Evolutionary conservation across 352 stramenopile species (phyloP).

Genomic region (Plasmopara muralis): DNA sequence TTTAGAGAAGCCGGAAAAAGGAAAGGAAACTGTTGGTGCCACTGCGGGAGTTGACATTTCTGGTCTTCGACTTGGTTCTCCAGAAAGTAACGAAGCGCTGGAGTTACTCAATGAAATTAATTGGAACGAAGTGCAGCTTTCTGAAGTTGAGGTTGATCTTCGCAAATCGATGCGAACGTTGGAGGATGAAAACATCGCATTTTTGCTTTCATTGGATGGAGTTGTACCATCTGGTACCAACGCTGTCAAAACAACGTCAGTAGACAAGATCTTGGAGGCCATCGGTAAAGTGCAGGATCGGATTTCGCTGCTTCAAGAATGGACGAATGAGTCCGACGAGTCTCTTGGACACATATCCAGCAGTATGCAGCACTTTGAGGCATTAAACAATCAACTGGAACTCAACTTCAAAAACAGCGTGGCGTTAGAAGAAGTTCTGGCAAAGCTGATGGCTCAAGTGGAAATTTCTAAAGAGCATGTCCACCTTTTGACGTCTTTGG

Average conservation of each 20-base stretch:
- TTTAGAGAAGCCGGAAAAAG: no score
- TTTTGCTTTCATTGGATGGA: constrained; percentile 59
- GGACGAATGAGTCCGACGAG: constrained; percentile 58
- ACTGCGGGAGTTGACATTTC: constrained; percentile 12
- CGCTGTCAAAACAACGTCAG: constrained; percentile 19
- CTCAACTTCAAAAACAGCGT: constrained; percentile 43
- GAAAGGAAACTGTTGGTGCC: no score
- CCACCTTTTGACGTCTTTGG: constrained; percentile 39
- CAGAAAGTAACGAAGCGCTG: constrained; percentile 55
- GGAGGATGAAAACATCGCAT: constrained; percentile 72
- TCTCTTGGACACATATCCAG: constrained; percentile 50
- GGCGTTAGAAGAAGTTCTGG: no score
- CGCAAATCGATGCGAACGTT: constrained; percentile 47
- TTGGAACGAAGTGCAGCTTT: constrained; percentile 8
- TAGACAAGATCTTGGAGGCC: constrained; percentile 23
- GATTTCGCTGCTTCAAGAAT: constrained; percentile 38
- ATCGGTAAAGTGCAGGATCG: constrained; percentile 3
- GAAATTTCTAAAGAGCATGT: constrained; percentile 54
- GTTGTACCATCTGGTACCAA: constrained; percentile 5
- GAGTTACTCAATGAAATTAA: constrained; percentile 43
- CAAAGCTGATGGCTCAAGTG: constrained; percentile 36
- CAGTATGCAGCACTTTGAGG: constrained; percentile 73
- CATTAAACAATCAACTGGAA: constrained; percentile 74
- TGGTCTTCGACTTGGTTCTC: constrained; percentile 35
- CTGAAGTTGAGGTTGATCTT: constrained; percentile 45